phyloP scores from a whole-genome alignment of 306 rosid species.

The Medicago ruthenica region DNA sequence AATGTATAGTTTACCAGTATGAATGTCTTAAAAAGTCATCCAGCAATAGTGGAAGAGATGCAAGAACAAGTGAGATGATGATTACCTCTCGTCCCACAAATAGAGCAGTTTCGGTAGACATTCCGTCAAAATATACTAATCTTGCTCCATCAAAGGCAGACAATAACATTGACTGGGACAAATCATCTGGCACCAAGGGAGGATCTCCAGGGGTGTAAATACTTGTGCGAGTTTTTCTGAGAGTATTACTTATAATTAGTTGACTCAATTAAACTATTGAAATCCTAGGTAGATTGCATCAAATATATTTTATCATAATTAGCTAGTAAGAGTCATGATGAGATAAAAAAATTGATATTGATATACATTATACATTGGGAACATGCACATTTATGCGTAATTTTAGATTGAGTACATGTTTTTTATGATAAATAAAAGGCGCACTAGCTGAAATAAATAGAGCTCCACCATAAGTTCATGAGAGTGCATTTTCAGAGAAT shows the following conservation, averaged over 20 bases:
- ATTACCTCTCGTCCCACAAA: constrained; percentile 85
- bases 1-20: constrained; percentile 37
- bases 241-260: constrained; percentile 39
- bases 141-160: constrained; percentile 81
- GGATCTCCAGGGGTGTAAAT: constrained; percentile 88
- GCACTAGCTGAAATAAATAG: constrained; percentile 7
- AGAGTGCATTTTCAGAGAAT: not conserved
- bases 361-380: not conserved
- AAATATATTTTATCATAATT: constrained; percentile 17
- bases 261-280: constrained; percentile 38
- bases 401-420: not conserved
- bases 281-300: constrained; percentile 20
- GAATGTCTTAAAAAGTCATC: constrained; percentile 21
- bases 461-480: constrained; percentile 14
- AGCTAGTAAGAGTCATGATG: not conserved
- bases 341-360: constrained; percentile 27
- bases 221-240: constrained; percentile 88
- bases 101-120: constrained; percentile 71
- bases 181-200: constrained; percentile 73
- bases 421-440: not conserved
- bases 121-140: constrained; percentile 74
- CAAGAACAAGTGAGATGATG: constrained; percentile 35
- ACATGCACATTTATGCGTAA: constrained; percentile 14
- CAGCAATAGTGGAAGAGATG: not conserved
- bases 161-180: constrained; percentile 58